phyloP scores from a whole-genome alignment of 176 grass and related monocot species.

The Lolium multiflorum region DNA sequence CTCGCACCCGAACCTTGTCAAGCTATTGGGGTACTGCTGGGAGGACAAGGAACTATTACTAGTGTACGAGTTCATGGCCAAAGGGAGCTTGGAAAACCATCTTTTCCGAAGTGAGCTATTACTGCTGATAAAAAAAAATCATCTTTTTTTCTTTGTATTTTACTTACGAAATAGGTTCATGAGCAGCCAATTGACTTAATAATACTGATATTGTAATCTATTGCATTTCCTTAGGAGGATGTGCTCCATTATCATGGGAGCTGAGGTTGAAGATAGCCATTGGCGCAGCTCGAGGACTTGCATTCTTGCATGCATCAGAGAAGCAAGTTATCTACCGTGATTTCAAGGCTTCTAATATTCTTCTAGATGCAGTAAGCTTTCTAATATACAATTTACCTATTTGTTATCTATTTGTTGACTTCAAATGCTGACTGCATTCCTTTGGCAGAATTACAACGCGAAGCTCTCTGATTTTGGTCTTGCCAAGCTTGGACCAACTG shows the following conservation, averaged over 20 bases:
- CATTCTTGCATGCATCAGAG: conserved; percentile 78
- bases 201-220: conserved; percentile 14
- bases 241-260: conserved; percentile 60
- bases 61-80: conserved; percentile 87
- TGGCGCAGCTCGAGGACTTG: conserved; percentile 69
- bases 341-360: conserved; percentile 79
- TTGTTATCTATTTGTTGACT: background rate
- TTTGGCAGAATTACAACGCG: conserved; percentile 71
- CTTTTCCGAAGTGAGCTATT: conserved; percentile 82
- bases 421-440: background rate
- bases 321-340: conserved; percentile 87
- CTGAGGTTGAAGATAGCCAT: conserved; percentile 74
- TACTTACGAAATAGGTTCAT: background rate
- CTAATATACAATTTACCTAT: background rate
- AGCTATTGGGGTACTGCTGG: conserved; percentile 75
- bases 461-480: conserved; percentile 98
- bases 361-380: conserved; percentile 70
- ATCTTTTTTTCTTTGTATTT: background rate
- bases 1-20: conserved; percentile 85
- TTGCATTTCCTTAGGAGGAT: conserved; percentile 52
- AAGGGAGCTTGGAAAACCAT: conserved; percentile 93
- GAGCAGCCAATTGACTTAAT: background rate
- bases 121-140: background rate
- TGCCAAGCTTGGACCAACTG: conserved; percentile 81
- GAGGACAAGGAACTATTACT: conserved; percentile 84